Conservation (phyloP, 1,284 basidiomycete genomes). For the Spongispora temasekensis region DNA sequence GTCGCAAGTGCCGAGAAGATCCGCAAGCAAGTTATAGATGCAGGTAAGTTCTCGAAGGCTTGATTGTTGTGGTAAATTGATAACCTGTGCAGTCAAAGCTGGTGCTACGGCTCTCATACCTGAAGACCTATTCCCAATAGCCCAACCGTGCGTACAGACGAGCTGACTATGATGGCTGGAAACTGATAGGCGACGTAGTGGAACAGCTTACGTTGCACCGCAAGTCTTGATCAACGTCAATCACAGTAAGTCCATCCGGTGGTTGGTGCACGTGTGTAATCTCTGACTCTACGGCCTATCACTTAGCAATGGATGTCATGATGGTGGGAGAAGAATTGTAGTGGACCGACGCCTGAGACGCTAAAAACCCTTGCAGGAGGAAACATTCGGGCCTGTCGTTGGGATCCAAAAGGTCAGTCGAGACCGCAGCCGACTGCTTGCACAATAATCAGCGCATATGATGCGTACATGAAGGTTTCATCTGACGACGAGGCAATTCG, state of each 20-base stretch:
- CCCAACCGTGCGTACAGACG: slow-evolving; percentile 55
- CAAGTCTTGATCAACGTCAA: slow-evolving; percentile 87
- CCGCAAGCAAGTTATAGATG: slow-evolving; percentile 83
- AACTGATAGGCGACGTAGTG: slow-evolving; percentile 42
- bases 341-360: background rate
- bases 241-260: slow-evolving; percentile 61
- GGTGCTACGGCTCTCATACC: slow-evolving; percentile 82
- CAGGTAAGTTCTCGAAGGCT: slow-evolving; percentile 46
- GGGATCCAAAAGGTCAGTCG: slow-evolving; percentile 81
- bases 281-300: background rate
- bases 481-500: slow-evolving; percentile 84
- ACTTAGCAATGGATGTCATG: slow-evolving; percentile 90
- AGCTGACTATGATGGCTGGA: background rate
- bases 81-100: slow-evolving; percentile 52
- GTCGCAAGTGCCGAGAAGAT: slow-evolving; percentile 83
- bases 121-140: slow-evolving; percentile 67
- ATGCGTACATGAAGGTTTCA: too few species aligned
- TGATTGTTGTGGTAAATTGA: background rate
- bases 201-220: slow-evolving; percentile 85
- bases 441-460: too few species aligned
- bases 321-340: slow-evolving; percentile 48
- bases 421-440: too few species aligned
- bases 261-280: background rate
- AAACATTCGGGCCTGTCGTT: slow-evolving; percentile 88
- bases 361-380: slow-evolving; percentile 50